Conservation (phyloP, 2,329 filamentous ascomycete genomes). For the Boeremia exigua region DNA sequence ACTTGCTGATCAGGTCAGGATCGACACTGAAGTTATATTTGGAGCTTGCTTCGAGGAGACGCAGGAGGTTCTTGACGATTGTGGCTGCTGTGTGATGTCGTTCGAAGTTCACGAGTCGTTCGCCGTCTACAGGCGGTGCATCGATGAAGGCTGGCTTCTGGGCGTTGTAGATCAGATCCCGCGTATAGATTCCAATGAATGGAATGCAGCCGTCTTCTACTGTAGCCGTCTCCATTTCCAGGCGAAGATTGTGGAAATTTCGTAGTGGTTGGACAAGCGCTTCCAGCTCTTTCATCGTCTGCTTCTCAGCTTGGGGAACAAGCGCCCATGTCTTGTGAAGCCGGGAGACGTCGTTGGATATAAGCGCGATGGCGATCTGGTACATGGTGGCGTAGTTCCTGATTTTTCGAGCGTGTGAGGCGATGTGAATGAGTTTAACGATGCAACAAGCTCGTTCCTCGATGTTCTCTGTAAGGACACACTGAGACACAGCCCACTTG, state of each 20-base stretch:
- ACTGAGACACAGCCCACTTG: slow-evolving; percentile 83
- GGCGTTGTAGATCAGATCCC: slow-evolving; percentile 81
- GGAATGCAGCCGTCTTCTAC: slow-evolving; percentile 78
- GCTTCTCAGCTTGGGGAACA: slow-evolving; percentile 68
- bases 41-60: slow-evolving; percentile 79
- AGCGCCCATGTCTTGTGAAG: slow-evolving; percentile 74
- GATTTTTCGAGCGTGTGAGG: slow-evolving; percentile 73
- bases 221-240: slow-evolving; percentile 76
- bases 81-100: slow-evolving; percentile 76
- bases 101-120: slow-evolving; percentile 82
- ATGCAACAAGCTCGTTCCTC: slow-evolving; percentile 78
- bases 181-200: slow-evolving; percentile 81
- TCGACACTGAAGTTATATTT: slow-evolving; percentile 76
- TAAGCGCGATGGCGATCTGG: slow-evolving; percentile 78
- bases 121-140: slow-evolving; percentile 62
- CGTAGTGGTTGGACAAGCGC: slow-evolving; percentile 74
- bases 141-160: slow-evolving; percentile 79
- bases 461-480: slow-evolving; percentile 73
- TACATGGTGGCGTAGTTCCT: slow-evolving; percentile 86
- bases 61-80: slow-evolving; percentile 79
- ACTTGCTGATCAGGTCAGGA: slow-evolving; percentile 78
- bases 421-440: slow-evolving; percentile 83
- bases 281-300: slow-evolving; percentile 73
- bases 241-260: slow-evolving; percentile 77
- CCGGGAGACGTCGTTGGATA: slow-evolving; percentile 73